These are phyloP conservation scores for Oenanthe javanica DNA, from an alignment of 140 eudicot genomes.

Conservation along the genomic window DNA sequence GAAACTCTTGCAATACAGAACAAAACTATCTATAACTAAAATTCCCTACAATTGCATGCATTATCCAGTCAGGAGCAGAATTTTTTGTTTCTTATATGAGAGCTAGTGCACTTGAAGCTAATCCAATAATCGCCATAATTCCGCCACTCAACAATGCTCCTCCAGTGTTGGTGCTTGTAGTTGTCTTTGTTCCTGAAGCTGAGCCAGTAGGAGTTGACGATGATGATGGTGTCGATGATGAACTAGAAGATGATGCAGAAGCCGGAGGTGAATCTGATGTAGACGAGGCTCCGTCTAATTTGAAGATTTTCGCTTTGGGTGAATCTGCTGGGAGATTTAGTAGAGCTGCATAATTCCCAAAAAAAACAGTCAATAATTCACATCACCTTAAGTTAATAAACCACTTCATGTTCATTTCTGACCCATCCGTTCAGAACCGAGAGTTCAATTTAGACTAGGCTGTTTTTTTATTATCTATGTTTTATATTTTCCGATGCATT, in stretches of 20 bases:
- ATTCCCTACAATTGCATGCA: neutral
- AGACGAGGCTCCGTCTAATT: constrained; percentile 23
- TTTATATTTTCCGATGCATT: neutral
- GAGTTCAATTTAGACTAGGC: neutral
- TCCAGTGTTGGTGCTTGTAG: constrained; percentile 16
- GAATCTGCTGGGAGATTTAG: constrained; percentile 39
- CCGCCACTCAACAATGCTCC: constrained; percentile 12
- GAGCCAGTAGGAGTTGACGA: constrained; percentile 20
- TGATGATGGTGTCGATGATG: constrained; percentile 15
- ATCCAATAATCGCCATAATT: neutral
- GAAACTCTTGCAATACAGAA: constrained; percentile 12
- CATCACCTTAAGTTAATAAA: neutral
- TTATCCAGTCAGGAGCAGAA: neutral
- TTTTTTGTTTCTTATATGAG: neutral
- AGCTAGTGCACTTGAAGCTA: constrained; percentile 11
- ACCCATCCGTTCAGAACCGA: neutral
- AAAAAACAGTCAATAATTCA: neutral
- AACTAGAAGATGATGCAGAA: constrained; percentile 13
- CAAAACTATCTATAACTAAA: neutral
- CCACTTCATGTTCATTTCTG: neutral
- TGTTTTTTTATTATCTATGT: too few relatives aligned
- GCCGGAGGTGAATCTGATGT: constrained; percentile 12
- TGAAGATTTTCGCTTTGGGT: constrained; percentile 36
- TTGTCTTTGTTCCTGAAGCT: constrained; percentile 11
- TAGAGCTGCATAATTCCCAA: constrained; percentile 24